Percentiles rank a stretch among this genome's conserved stretches.
phyloP scores from a whole-genome alignment of 2,329 filamentous ascomycete species.

The Hymenoscyphus fraxineus region DNA sequence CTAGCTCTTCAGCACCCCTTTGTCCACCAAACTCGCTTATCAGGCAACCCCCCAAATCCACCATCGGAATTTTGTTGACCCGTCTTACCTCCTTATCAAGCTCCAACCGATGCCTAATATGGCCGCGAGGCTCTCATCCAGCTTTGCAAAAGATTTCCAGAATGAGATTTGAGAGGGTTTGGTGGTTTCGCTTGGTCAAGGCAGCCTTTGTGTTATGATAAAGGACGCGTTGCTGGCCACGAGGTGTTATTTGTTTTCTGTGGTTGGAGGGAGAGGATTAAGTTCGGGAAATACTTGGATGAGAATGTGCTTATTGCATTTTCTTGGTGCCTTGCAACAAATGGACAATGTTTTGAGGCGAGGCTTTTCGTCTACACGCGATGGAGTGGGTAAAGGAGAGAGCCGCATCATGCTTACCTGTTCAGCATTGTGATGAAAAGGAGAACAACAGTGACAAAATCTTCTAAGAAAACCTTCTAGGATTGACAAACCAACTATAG shows the following conservation, averaged over 20 bases:
- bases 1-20: not conserved
- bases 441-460: too few species aligned
- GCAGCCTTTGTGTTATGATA: not conserved
- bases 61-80: not conserved
- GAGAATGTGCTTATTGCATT: not conserved
- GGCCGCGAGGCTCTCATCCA: not conserved
- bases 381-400: too few species aligned
- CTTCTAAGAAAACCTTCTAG: too few species aligned
- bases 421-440: too few species aligned
- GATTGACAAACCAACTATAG: too few species aligned
- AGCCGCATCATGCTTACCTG: too few species aligned
- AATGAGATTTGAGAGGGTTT: not conserved
- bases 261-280: not conserved
- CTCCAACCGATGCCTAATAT: not conserved
- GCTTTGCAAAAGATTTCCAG: not conserved
- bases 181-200: not conserved
- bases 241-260: not conserved
- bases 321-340: not conserved
- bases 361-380: not conserved
- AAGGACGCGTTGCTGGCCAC: conserved; percentile 1
- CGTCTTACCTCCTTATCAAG: not conserved
- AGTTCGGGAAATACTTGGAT: not conserved
- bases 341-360: not conserved
- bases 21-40: conserved; percentile 2
- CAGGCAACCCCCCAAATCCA: not conserved